Evolutionary conservation across 2,329 filamentous ascomycete species (phyloP).

Genomic region (Fusarium agapanthi): DNA sequence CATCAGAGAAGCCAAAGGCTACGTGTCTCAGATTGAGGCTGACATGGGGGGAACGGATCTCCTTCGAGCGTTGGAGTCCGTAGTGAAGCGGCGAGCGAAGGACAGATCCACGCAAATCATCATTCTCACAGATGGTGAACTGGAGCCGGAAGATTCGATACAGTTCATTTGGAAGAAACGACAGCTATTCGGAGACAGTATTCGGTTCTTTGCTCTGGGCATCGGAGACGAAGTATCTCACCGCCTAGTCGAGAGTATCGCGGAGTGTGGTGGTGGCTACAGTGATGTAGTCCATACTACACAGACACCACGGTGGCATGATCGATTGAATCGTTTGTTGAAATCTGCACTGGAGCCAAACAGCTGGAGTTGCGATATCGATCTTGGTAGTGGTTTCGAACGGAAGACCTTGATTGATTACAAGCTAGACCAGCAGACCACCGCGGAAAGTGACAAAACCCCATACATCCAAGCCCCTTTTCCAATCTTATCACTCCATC

Average conservation of each 20-base stretch:
- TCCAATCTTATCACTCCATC: not conserved
- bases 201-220: not conserved
- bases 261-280: not conserved
- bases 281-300: not conserved
- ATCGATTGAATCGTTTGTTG: rapidly evolving
- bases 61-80: rapidly evolving
- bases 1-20: not conserved
- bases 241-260: not conserved
- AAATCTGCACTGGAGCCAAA: rapidly evolving
- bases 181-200: rapidly evolving
- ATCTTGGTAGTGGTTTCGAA: rapidly evolving
- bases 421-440: rapidly evolving
- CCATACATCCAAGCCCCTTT: not conserved
- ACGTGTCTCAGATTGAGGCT: not conserved
- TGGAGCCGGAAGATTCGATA: rapidly evolving
- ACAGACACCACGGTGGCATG: not conserved
- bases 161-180: not conserved
- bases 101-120: not conserved
- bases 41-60: not conserved
- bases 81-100: rapidly evolving
- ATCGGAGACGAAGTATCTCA: not conserved
- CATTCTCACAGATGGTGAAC: not conserved
- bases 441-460: rapidly evolving
- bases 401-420: rapidly evolving
- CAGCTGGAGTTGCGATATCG: not conserved